Percentiles rank a stretch among this genome's conserved stretches.
Conservation (phyloP, 2,329 filamentous ascomycete species). For the Alternaria dauci region DNA sequence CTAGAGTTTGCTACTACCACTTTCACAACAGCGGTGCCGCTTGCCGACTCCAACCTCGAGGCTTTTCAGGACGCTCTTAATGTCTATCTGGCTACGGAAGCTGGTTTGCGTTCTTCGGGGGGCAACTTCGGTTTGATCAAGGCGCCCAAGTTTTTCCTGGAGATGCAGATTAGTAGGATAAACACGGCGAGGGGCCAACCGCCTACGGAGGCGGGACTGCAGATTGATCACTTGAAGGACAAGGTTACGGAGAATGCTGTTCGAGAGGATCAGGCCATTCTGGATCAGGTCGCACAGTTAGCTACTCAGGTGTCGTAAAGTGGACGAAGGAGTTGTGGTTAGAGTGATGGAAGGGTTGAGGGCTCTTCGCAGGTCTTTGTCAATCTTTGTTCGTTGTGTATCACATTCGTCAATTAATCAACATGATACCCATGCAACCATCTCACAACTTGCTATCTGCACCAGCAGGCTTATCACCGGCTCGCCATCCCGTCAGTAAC, state of each 20-base stretch:
- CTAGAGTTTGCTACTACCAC: conserved; percentile 63
- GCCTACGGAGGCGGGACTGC: conserved; percentile 60
- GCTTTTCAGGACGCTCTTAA: conserved; percentile 64
- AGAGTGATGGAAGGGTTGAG: background rate
- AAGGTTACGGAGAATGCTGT: conserved; percentile 67
- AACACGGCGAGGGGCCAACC: conserved; percentile 66
- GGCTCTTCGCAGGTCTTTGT: background rate
- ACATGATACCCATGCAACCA: background rate
- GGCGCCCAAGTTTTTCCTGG: conserved; percentile 70
- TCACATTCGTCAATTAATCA: background rate
- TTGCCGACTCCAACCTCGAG: conserved; percentile 60
- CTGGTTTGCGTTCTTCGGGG: conserved; percentile 63
- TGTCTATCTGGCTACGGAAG: conserved; percentile 68
- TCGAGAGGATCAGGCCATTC: conserved; percentile 58
- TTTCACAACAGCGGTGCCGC: conserved; percentile 62
- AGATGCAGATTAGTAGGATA: conserved; percentile 67
- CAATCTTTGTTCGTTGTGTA: too few species aligned
- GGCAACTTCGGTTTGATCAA: conserved; percentile 64
- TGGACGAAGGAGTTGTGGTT: background rate
- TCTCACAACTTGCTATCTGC: conserved; percentile 17
- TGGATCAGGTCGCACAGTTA: conserved; percentile 59
- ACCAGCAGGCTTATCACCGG: conserved; percentile 31
- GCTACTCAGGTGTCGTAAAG: conserved; percentile 30
- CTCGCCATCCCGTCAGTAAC: conserved; percentile 54
- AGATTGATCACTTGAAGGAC: conserved; percentile 65